Conservation (phyloP, 2,329 filamentous ascomycete genomes). For the Fusarium irregulare region DNA sequence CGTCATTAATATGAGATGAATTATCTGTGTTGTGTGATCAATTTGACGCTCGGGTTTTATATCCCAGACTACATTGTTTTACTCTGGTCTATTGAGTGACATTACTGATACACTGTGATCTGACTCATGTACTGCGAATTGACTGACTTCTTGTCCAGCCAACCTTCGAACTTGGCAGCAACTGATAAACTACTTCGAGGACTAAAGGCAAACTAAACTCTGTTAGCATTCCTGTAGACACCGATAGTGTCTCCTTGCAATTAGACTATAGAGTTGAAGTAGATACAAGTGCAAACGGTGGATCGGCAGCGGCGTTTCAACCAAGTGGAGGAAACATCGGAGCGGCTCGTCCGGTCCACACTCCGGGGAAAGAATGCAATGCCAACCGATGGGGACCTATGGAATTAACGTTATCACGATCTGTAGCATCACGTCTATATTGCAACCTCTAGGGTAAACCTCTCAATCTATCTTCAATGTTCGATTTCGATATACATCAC, state of each 20-base stretch:
- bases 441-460: neutral
- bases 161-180: neutral
- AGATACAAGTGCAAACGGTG: neutral
- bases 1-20: neutral
- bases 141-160: neutral
- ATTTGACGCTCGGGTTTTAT: neutral
- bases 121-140: neutral
- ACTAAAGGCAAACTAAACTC: neutral
- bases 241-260: neutral
- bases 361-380: neutral
- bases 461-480: fast-evolving
- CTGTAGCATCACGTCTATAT: neutral
- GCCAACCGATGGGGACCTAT: no score
- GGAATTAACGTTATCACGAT: neutral
- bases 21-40: neutral
- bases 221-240: neutral
- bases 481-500: no score
- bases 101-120: neutral
- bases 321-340: neutral
- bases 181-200: neutral
- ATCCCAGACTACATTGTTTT: neutral
- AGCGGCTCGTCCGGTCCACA: neutral
- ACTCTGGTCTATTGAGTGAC: neutral
- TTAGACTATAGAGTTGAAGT: neutral
- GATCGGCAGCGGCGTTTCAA: neutral